phyloP scores from a whole-genome alignment of 2,329 filamentous ascomycete species.

The Massarina eburnea region DNA sequence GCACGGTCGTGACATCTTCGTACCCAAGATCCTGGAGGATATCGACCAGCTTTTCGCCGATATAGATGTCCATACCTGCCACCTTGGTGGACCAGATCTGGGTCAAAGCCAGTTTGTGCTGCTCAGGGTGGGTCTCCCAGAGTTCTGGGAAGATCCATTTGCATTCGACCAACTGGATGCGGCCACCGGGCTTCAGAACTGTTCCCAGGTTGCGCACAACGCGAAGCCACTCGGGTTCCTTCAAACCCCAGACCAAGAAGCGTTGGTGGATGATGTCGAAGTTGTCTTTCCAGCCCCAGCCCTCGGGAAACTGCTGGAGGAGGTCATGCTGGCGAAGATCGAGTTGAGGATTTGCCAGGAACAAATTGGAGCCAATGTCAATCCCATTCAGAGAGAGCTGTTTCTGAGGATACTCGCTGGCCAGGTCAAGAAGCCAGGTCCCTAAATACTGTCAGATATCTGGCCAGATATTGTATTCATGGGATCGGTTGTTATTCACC shows the following conservation, averaged over 20 bases:
- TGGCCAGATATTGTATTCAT: not conserved
- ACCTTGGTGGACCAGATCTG: not conserved
- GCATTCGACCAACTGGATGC: constrained; percentile 2
- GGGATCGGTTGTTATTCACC: not conserved
- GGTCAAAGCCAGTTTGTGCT: constrained; percentile 1
- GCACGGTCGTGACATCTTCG: constrained; percentile 1
- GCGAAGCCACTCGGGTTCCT: not conserved
- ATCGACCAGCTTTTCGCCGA: not conserved
- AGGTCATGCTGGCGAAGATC: constrained; percentile 1
- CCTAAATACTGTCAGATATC: not conserved
- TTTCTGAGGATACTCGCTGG: not conserved
- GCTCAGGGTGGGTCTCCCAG: not conserved
- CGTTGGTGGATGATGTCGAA: constrained; percentile 1
- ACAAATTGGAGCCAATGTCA: not conserved
- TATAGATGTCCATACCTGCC: constrained; percentile 2
- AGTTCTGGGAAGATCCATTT: constrained; percentile 2
- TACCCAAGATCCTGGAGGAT: constrained; percentile 1
- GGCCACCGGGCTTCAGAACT: constrained; percentile 2
- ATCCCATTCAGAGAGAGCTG: not conserved
- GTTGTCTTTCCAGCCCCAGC: not conserved
- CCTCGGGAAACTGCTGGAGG: not conserved
- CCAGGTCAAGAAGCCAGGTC: not conserved
- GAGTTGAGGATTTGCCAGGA: not conserved
- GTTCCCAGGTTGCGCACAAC: not conserved
- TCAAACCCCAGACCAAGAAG: constrained; percentile 1